phyloP scores from a whole-genome alignment of 352 stramenopile species.

The Globisporangium rhizosaccharum region DNA sequence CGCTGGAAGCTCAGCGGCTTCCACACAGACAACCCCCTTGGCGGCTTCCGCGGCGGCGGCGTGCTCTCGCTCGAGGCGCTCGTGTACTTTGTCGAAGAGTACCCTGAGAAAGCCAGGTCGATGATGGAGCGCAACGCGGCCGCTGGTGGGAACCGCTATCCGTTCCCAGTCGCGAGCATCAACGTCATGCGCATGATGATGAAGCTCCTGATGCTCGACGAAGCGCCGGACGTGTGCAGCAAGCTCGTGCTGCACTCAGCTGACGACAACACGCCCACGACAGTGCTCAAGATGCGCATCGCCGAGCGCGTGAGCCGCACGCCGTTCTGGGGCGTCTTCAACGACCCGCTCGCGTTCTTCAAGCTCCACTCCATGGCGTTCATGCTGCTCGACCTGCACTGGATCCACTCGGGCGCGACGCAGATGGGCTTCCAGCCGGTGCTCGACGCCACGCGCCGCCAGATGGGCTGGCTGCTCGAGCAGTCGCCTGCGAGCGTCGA shows the following conservation, averaged over 20 bases:
- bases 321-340: conserved; percentile 79
- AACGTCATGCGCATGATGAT: conserved; percentile 87
- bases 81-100: conserved; percentile 73
- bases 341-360: conserved; percentile 57
- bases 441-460: conserved; percentile 64
- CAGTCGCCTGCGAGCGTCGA: conserved; percentile 65
- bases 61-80: conserved; percentile 70
- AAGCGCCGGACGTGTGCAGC: conserved; percentile 55
- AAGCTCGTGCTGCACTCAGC: conserved; percentile 66
- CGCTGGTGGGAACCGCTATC: conserved; percentile 70
- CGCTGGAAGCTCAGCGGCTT: conserved; percentile 73
- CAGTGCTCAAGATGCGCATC: conserved; percentile 67
- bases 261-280: conserved; percentile 24
- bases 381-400: conserved; percentile 81
- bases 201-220: conserved; percentile 78
- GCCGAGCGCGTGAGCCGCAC: conserved; percentile 76
- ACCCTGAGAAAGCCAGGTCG: conserved; percentile 60
- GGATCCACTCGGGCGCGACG: conserved; percentile 70
- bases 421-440: conserved; percentile 84
- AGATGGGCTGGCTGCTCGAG: conserved; percentile 81
- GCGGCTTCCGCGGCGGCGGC: conserved; percentile 71
- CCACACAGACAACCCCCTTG: conserved; percentile 74
- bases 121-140: conserved; percentile 78
- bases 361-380: conserved; percentile 84
- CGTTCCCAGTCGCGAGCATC: conserved; percentile 78